phyloP scores from a whole-genome alignment of 345 rosid species.

The Salix koriyanagi region DNA sequence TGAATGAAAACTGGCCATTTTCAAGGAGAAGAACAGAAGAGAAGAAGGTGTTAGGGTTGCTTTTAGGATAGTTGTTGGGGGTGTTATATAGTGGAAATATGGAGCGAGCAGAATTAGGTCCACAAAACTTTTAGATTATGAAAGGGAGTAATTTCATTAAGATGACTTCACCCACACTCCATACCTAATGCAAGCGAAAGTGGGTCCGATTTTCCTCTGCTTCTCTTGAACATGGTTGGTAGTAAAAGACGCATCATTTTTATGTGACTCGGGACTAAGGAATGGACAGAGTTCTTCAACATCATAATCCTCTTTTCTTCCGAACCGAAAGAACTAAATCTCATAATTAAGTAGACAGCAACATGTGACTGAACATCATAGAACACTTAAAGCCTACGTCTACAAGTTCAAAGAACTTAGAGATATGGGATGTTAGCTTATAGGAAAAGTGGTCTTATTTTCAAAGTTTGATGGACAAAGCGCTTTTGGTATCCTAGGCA shows the following conservation, averaged over 20 bases:
- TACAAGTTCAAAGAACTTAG: no score
- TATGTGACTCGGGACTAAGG: no score
- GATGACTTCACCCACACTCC: conserved; percentile 36
- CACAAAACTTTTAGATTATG: neutral
- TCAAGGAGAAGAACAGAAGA: neutral
- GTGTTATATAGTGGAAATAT: conserved; percentile 26
- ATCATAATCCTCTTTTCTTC: neutral
- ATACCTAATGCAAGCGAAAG: conserved; percentile 28
- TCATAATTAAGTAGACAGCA: no score
- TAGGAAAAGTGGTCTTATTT: no score
- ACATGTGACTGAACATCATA: no score
- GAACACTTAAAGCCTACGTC: no score
- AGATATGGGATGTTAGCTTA: no score
- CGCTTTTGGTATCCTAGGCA: no score
- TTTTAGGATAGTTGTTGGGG: conserved; percentile 4
- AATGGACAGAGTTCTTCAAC: neutral
- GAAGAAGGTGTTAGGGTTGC: neutral
- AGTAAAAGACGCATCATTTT: conserved; percentile 3
- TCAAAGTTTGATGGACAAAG: no score
- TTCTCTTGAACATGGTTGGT: conserved; percentile 20
- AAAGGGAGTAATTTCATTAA: conserved; percentile 7
- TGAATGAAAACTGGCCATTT: conserved; percentile 38
- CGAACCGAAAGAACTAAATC: no score
- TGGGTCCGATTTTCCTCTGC: conserved; percentile 16
- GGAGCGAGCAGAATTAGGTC: conserved; percentile 39